Base-by-base conservation (phyloP, 352 stramenopile species). In the Pythium dissimile region DNA sequence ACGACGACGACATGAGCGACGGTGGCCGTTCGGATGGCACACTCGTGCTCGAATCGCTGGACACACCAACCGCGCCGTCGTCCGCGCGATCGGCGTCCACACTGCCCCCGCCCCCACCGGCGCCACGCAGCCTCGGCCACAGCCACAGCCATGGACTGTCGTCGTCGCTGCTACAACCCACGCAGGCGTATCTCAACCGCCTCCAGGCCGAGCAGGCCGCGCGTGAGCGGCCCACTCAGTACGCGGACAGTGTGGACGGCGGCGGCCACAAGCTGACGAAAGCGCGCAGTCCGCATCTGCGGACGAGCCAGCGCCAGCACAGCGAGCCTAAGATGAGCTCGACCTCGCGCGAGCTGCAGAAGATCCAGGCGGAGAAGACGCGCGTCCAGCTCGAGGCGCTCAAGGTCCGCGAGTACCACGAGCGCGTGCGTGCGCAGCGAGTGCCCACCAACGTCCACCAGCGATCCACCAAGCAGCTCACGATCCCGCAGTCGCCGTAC, bases 371-470 rank as follows among this genome's bases (percentile, higher is more conserved):
- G 28, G 83, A 92, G 45, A 69, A 80, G 52, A 66, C 82, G 48
- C 71, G 72, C 12, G 26, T 89, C 12, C 78, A 92, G 43, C 53
- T 88, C 15, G 80, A 92, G 54, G 76, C 75, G 20, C 70, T 86
- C 26, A 89, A 89, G 54, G 83, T 89, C 55, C 77, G 83, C 42
- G 80, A 92, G 48, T 89, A 88, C 45, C 77, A 92, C 46, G 83
- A 87, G 51, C 79, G 80, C 26, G 83, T 73, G 16, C 87, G 86
- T 50, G 62, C 80, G 39, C 80, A 92, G 53, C 73, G 78, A 26
- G 68, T 80, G 21, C 74, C 80, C 3, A 64, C 62, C 2, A 89
- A 89, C 49, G 79, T 92, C 8, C 79, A 88, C 46, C 78, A 89
- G 66, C 73, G 83, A 23, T 89, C 80, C 10, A 90, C 75, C 3